Evolutionary conservation across 257 asterid genomes (phyloP), one percentile per base, ranked within the genome.

Genomic region (Misopates orontium): DNA sequence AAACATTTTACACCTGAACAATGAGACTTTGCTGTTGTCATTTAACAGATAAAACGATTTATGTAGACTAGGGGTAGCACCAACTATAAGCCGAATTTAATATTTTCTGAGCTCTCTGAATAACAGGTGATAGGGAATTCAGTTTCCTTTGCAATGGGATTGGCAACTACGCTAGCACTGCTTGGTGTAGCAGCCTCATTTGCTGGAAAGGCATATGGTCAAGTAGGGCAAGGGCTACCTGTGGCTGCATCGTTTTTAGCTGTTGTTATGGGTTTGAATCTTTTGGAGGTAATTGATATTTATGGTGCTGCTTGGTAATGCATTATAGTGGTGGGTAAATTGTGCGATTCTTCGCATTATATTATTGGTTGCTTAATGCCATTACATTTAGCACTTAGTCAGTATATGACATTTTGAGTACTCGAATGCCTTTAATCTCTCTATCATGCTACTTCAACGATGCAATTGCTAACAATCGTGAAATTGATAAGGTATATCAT

Each of bases 151-250:
- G 95, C 98, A 18, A 75, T 92, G 82, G 98, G 98, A 71, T 76
- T 92, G 83, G 98, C 98, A 7, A 92, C 97, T 21, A 87, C 98
- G 12, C 70, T 92, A 70, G 98, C 98, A 62, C 73, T 92, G 51
- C 92, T 92, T 60, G 98, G 98, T 45, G 71, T 92, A 51, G 98
- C 82, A 47, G 98, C 98, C 69, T 90, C 98, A 53, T 85, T 89
- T 81, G 98, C 98, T 59, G 98, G 98, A 73, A 92, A 89, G 82
- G 97, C 98, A 28, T 92, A 89, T 72, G 98, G 97, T 72, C 98
- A 92, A 76, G 73, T 92, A 42, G 97, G 98, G 51, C 97, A 87
- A 73, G 98, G 98, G 56, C 73, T 92, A 53, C 98, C 98, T 6
- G 24, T 89, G 66, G 98, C 88, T 74, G 97, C 98, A 72, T 90